Evolutionary conservation across 352 stramenopile species (phyloP).

Genomic region (Pythium sukuiense): DNA sequence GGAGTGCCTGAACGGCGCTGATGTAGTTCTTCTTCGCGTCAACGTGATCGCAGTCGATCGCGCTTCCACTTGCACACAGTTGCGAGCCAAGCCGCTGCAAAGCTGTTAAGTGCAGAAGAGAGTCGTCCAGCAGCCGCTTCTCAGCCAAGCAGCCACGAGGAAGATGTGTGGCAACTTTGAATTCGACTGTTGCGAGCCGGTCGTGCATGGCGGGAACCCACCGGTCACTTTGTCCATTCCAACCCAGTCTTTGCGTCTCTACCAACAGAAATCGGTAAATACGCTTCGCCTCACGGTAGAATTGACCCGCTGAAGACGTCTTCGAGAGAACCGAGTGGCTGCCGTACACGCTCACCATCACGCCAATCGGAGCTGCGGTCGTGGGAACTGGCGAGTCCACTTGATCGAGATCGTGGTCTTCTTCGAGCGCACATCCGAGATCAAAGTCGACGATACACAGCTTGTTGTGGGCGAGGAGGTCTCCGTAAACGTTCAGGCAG

Average conservation of each 20-base stretch:
- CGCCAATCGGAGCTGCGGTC: not conserved
- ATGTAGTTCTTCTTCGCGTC: constrained; percentile 41
- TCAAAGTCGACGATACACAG: constrained; percentile 45
- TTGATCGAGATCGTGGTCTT: constrained; percentile 31
- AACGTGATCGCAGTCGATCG: constrained; percentile 4
- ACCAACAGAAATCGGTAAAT: constrained; percentile 44
- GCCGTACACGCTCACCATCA: constrained; percentile 1
- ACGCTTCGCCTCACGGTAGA: constrained; percentile 62
- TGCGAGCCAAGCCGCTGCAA: constrained; percentile 1
- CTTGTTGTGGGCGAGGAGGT: constrained; percentile 50
- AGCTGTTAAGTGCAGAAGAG: constrained; percentile 37
- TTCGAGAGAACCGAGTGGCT: constrained; percentile 35
- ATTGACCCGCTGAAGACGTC: constrained; percentile 38
- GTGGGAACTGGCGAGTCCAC: constrained; percentile 18
- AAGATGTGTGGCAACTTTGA: constrained; percentile 61
- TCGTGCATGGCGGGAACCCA: constrained; percentile 27
- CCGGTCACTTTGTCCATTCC: constrained; percentile 13
- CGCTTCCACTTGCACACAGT: not conserved
- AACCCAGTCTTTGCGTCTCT: not conserved
- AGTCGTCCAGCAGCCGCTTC: constrained; percentile 50
- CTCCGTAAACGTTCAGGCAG: constrained; percentile 53
- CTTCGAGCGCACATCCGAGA: constrained; percentile 46
- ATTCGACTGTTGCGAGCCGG: constrained; percentile 43
- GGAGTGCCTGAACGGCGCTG: constrained; percentile 37
- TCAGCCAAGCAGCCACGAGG: constrained; percentile 49